Base-by-base conservation (phyloP, 441 rosid species). In the Pelargonium cotyledonis region DNA sequence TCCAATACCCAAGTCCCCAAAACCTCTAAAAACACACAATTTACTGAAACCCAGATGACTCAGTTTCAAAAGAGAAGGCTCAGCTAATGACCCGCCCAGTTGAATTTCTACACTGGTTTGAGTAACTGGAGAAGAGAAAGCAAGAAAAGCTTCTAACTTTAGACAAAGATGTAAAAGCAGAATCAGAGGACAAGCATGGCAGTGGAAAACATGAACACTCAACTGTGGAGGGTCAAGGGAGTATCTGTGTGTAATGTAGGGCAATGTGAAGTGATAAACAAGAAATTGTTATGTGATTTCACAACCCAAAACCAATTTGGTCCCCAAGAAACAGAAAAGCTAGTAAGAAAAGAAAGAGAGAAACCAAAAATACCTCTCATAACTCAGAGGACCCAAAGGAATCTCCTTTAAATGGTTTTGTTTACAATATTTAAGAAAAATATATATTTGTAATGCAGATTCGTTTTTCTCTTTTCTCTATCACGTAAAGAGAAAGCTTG, bases 401-500 rank as follows among this genome's bases (percentile, higher is more conserved):
- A 83, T 79, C 85, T 73, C 65, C 64, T 40, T 38, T 51, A 66
- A 14, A 46, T 46, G 53, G 53, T 68, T 68, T 65, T 66, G 35
- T 63, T 58, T 40, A 21, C 23, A 21, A 21, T 21, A 21, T 21
- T 21, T 21, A 21, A 21, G 23, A 21, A 21, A 21, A 21, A 21
- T 21, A 21, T 21, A 21, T 21, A 26, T 58, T 8, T 26, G 31
- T 26, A 69, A 43, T 64, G 12, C 14, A 43, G 2, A 21, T 51
- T 9, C 11, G 29, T 31, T 66, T 16, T 65, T 63, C 60, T 53
- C 60, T 76, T 61, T 31, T 71, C 72, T 60, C 75, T 68, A 23
- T 70, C 71, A 83, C 79, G 86, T 75, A 84, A 79, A 84, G 85
- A 19, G 60, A 73, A 83, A 78, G 86, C 79, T 71, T 78, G 75